These are phyloP conservation scores for Apiotrichum sp. DNA, from an alignment of 1,284 basidiomycete species.

Conservation along the genomic window DNA sequence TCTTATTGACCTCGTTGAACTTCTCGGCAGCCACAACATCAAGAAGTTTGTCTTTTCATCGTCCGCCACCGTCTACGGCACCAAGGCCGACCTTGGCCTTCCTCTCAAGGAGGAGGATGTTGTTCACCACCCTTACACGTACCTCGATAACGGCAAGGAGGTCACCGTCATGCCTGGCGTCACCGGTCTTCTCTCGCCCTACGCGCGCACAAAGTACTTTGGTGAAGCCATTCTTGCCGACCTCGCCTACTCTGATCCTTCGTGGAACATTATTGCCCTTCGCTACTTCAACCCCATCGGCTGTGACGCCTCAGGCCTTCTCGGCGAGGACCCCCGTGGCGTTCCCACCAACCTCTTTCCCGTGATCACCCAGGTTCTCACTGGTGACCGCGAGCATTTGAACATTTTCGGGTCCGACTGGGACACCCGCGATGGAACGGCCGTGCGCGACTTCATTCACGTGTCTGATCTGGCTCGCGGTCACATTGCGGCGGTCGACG, in stretches of 20 bases:
- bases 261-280: constrained; percentile 18
- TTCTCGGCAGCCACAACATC: constrained; percentile 7
- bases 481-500: constrained; percentile 21
- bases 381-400: constrained; percentile 17
- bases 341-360: constrained; percentile 25
- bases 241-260: constrained; percentile 13
- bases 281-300: constrained; percentile 29
- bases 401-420: constrained; percentile 24
- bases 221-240: constrained; percentile 15
- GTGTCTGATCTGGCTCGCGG: constrained; percentile 23
- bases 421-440: constrained; percentile 14
- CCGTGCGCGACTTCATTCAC: constrained; percentile 10
- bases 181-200: constrained; percentile 8
- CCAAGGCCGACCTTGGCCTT: constrained; percentile 7
- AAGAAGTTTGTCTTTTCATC: constrained; percentile 15
- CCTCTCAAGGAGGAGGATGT: constrained; percentile 13
- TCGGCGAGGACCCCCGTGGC: constrained; percentile 21
- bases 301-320: constrained; percentile 23
- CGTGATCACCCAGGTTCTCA: constrained; percentile 22
- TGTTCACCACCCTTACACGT: constrained; percentile 10
- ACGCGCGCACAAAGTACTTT: constrained; percentile 13
- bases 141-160: not conserved
- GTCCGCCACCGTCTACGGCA: constrained; percentile 14
- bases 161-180: constrained; percentile 4
- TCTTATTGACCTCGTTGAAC: constrained; percentile 4